Conservation (phyloP, 495 filamentous ascomycete genomes). For the Parathielavia hyrcaniae region DNA sequence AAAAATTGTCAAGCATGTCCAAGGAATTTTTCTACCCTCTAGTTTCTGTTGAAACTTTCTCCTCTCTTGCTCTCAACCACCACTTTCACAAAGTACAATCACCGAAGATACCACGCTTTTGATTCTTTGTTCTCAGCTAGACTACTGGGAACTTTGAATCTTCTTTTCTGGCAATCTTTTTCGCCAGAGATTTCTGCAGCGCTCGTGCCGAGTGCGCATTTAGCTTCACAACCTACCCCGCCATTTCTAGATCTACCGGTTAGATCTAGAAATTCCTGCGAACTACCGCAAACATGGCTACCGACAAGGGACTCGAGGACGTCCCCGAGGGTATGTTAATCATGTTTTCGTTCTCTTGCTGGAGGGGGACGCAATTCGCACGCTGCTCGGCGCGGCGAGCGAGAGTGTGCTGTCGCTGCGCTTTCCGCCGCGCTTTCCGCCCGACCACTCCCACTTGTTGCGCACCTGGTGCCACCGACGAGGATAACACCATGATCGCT, state of each 20-base stretch:
- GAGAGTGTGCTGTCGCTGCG: not conserved
- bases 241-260: conserved; percentile 54
- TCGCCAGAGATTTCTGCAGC: conserved; percentile 37
- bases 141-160: conserved; percentile 35
- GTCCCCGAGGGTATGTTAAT: conserved; percentile 79
- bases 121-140: conserved; percentile 44
- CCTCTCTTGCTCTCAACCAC: conserved; percentile 28
- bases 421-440: not conserved
- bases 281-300: conserved; percentile 85
- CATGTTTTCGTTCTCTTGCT: not conserved
- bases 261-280: conserved; percentile 58
- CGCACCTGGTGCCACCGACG: not conserved
- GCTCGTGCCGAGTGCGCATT: conserved; percentile 36
- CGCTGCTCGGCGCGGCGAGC: not conserved
- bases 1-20: too few species aligned
- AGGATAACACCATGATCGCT: conserved; percentile 8
- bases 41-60: conserved; percentile 18
- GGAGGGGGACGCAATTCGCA: not conserved
- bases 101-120: conserved; percentile 27
- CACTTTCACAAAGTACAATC: conserved; percentile 29
- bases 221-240: conserved; percentile 40
- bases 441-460: not conserved
- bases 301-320: conserved; percentile 93
- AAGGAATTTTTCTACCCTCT: conserved; percentile 29
- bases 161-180: conserved; percentile 36